Percentiles rank a stretch among this genome's conserved stretches.
phyloP scores from a whole-genome alignment of 108 stramenopile genomes.

The Pseudonitzschia multiseries region DNA sequence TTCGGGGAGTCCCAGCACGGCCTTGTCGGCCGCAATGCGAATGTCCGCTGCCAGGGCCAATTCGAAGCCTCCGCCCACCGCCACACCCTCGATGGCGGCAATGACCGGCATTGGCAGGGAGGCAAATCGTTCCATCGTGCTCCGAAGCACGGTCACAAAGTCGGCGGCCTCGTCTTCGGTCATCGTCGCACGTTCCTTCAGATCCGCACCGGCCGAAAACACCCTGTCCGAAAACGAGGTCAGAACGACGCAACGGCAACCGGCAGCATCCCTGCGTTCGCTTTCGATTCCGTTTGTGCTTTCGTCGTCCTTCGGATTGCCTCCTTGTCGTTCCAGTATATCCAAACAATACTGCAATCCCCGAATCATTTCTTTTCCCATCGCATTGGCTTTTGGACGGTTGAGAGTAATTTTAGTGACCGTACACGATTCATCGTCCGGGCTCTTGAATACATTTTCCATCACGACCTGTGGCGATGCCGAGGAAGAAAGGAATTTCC shows the following conservation, averaged over 20 bases:
- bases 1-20: slow-evolving; percentile 76
- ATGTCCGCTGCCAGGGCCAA: slow-evolving; percentile 76
- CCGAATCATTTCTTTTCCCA: slow-evolving; percentile 46
- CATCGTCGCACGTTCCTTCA: slow-evolving; percentile 78
- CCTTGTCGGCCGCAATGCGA: slow-evolving; percentile 55
- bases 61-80: slow-evolving; percentile 86
- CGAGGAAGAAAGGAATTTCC: neutral
- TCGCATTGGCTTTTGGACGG: slow-evolving; percentile 61
- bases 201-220: slow-evolving; percentile 91
- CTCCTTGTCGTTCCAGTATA: slow-evolving; percentile 20
- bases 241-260: slow-evolving; percentile 56
- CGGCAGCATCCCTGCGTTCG: neutral
- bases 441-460: slow-evolving; percentile 2
- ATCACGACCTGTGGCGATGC: slow-evolving; percentile 19
- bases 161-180: slow-evolving; percentile 50
- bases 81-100: slow-evolving; percentile 76
- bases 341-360: slow-evolving; percentile 39
- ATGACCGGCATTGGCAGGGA: slow-evolving; percentile 71
- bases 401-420: slow-evolving; percentile 47
- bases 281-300: neutral
- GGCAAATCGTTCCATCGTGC: slow-evolving; percentile 55
- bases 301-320: neutral
- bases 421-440: neutral
- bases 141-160: slow-evolving; percentile 60
- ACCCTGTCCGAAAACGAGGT: slow-evolving; percentile 54